Conservation (phyloP, 352 stramenopile genomes). For the Globisporangium paroecandrum region DNA sequence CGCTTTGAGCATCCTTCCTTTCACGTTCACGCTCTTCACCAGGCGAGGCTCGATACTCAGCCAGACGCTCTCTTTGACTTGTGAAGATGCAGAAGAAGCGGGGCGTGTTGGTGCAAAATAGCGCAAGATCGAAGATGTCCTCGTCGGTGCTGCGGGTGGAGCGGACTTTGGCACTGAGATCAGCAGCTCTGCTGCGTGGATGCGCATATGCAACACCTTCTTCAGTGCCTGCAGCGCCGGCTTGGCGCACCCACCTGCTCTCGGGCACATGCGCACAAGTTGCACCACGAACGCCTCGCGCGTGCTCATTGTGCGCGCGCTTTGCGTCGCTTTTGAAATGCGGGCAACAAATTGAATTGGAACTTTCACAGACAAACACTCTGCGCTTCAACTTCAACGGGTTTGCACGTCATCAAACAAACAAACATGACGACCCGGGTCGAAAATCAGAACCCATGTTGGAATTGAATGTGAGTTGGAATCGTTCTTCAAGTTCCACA, state of each 20-base stretch:
- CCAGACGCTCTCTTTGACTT: slow-evolving; percentile 1
- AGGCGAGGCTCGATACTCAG: background rate
- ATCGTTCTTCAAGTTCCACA: background rate
- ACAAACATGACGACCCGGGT: background rate
- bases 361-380: slow-evolving; percentile 8
- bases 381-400: slow-evolving; percentile 22
- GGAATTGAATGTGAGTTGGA: background rate
- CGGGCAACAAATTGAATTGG: background rate
- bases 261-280: slow-evolving; percentile 24
- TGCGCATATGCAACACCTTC: slow-evolving; percentile 23
- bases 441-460: background rate
- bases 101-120: slow-evolving; percentile 1
- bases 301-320: background rate
- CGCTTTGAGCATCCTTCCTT: slow-evolving; percentile 31
- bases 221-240: slow-evolving; percentile 30
- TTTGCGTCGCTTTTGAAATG: background rate
- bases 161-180: slow-evolving; percentile 13
- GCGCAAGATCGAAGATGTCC: slow-evolving; percentile 6
- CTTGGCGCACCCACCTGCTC: background rate
- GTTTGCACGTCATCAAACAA: background rate
- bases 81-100: background rate
- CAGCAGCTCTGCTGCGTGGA: slow-evolving; percentile 22
- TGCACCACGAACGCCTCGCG: slow-evolving; percentile 30
- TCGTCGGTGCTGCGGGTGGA: background rate
- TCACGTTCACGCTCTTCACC: slow-evolving; percentile 33